Percentiles rank a stretch among this genome's conserved stretches.
These are phyloP conservation scores for Candida coquimbonensis DNA, from an alignment of 805 yeast genomes.

Conservation along the genomic window DNA sequence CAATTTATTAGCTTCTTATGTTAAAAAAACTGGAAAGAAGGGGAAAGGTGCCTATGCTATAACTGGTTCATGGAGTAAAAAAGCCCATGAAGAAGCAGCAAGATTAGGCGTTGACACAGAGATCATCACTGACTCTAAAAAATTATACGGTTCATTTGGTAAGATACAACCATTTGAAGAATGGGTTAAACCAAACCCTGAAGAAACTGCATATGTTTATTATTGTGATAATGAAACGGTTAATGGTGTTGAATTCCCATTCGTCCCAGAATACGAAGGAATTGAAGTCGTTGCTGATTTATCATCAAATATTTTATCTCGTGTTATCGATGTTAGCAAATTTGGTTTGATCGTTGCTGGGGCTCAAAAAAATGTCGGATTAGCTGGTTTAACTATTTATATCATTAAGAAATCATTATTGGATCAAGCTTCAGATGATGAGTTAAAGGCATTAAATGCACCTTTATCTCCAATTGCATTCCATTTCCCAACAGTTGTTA, in stretches of 20 bases:
- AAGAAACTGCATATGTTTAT: slow-evolving; percentile 78
- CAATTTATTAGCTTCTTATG: slow-evolving; percentile 70
- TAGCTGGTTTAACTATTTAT: slow-evolving; percentile 91
- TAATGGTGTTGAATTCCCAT: slow-evolving; percentile 75
- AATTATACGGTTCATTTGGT: slow-evolving; percentile 49
- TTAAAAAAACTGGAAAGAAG: slow-evolving; percentile 60
- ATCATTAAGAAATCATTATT: slow-evolving; percentile 79
- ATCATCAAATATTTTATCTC: slow-evolving; percentile 88
- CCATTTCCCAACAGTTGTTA: slow-evolving; percentile 79
- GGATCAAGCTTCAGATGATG: slow-evolving; percentile 57
- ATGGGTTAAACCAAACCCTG: slow-evolving; percentile 52
- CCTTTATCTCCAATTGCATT: slow-evolving; percentile 86
- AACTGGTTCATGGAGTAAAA: slow-evolving; percentile 92
- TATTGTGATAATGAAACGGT: slow-evolving; percentile 97
- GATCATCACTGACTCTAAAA: slow-evolving; percentile 59
- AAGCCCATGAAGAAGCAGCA: slow-evolving; percentile 78
- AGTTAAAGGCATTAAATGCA: slow-evolving; percentile 49
- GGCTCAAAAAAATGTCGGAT: slow-evolving; percentile 95
- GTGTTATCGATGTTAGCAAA: slow-evolving; percentile 70
- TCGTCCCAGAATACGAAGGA: slow-evolving; percentile 46
- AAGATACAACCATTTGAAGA: slow-evolving; percentile 56
- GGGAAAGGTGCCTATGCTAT: slow-evolving; percentile 84
- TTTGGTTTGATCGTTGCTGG: slow-evolving; percentile 94
- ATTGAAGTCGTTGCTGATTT: slow-evolving; percentile 88
- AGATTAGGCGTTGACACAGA: slow-evolving; percentile 77